A percentile compares a stretch with the other conserved stretches of the same genome.
Conservation (phyloP, 306 rosid species). For the Sindora glabra region DNA sequence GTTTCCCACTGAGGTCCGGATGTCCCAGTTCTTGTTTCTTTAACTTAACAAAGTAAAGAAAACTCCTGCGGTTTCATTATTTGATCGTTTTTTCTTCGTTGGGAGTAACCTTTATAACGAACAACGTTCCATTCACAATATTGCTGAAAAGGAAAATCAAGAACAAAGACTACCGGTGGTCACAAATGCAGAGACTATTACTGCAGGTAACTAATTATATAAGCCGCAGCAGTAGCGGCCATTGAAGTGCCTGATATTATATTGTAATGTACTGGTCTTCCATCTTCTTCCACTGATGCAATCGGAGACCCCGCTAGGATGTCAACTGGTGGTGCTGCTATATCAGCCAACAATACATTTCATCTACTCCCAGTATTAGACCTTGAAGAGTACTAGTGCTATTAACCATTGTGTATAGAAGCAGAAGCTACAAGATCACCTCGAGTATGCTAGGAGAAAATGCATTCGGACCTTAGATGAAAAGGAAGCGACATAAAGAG, state of each 20-base stretch:
- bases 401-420: too few relatives aligned
- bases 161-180: slow-evolving; percentile 32
- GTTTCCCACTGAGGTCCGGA: too few relatives aligned
- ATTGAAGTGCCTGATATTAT: slow-evolving; percentile 30
- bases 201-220: slow-evolving; percentile 45
- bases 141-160: too few relatives aligned
- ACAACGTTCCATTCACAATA: too few relatives aligned
- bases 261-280: not conserved
- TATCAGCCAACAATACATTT: not conserved
- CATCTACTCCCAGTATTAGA: not conserved
- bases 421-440: not conserved
- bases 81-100: too few relatives aligned
- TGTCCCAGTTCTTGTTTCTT: too few relatives aligned
- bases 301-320: slow-evolving; percentile 25
- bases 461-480: slow-evolving; percentile 44
- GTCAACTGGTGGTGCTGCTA: slow-evolving; percentile 26
- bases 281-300: not conserved
- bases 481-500: slow-evolving; percentile 24
- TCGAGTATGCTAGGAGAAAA: slow-evolving; percentile 26
- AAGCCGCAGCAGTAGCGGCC: slow-evolving; percentile 27
- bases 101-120: too few relatives aligned
- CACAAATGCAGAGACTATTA: slow-evolving; percentile 28
- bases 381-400: not conserved
- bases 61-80: too few relatives aligned
- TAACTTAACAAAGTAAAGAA: too few relatives aligned